Evolutionary conservation across 768 basidiomycete species (phyloP), one percentile per base, ranked within the genome.

Genomic region (Podaxis pistillaris): DNA sequence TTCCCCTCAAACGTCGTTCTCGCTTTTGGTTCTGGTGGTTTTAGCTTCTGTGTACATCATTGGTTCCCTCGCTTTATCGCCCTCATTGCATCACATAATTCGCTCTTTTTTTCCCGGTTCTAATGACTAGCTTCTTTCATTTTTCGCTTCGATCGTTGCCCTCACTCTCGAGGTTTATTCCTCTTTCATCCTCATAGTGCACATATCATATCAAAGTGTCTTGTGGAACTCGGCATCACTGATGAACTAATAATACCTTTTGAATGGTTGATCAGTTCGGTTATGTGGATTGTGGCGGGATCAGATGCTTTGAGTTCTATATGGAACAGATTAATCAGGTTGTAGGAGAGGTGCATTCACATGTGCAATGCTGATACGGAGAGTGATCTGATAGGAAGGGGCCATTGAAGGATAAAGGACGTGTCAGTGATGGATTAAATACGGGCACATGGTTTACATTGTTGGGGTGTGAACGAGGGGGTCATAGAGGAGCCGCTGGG

Each of bases 371-470:
- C 33, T 60, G 55, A 49, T 58, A n/a, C 4, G 60, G 44, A 41
- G 47, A 13, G 58, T 58, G 58, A 64, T 61, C 63, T 64, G 63
- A 60, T 60, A 56, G 63, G 58, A 63, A 59, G 38, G 55, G 54
- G 33, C 30, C 37, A 56, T 44, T 62, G 65, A 65, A 65, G 62
- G 67, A 66, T 65, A 64, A 63, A 61, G 61, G 62, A 65, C 53
- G 54, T 54, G 61, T 36, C 28, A 30, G 28, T 40, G 36, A 57
- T 58, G 63, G 57, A 63, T 63, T 59, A 56, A 60, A 52, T 40
- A 60, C 53, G 59, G 50, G 59, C 59, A 60, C 51, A 60, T 60
- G 59, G 59, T 53, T 28, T 52, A 41, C 51, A 28, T 53, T 52
- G 50, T 52, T 40, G 51, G 58, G 58, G 59, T 60, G 59, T 53